Evolutionary conservation across 306 rosid genomes (phyloP), one percentile per base, ranked within the genome.

Genomic region (Prunus armeniaca): DNA sequence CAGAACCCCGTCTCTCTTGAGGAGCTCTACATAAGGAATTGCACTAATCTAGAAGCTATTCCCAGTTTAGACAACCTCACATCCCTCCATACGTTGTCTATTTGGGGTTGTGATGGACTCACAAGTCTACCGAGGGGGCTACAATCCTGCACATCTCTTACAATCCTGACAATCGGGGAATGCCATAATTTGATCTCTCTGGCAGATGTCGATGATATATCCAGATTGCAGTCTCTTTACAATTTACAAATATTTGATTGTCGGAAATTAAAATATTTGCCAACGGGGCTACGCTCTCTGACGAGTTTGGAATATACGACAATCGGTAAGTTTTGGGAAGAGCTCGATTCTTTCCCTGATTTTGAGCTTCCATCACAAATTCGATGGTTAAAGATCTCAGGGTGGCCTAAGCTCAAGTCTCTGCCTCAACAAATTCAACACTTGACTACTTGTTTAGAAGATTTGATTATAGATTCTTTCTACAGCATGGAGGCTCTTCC

Each of bases 161-260:
- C 0, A 0, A 0, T 0, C 1, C 2, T 58, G 65, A 0, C 2
- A 12, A 25, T 25, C 2, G 0, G 2, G 0, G 0, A 10, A 15
- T 58, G 65, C 65, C 15, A 2, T 7, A 12, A 58, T 12, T 58
- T 58, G 34, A 24, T 24, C 4, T 58, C 32, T 4, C 3, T 58
- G 65, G 32, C 34, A 24, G 61, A 52, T 52, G 9, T 6, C 12
- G 61, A 55, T 20, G 25, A 24, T 24, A 24, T 20, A 0, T n/a
- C 61, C 25, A 13, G 61, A 1, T 55, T 55, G 61, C 27, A 55
- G 9, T 55, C 61, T 58, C 65, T 58, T 58, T 24, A 9, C 9
- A 0, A 0, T 4, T 7, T 58, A 4, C 0, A 0, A 1, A 58
- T 24, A 6, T 0, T 0, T 1, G 0, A 3, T 0, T 58, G 30